phyloP scores from a whole-genome alignment of 2,329 filamentous ascomycete genomes.

The Penicillium sp. region DNA sequence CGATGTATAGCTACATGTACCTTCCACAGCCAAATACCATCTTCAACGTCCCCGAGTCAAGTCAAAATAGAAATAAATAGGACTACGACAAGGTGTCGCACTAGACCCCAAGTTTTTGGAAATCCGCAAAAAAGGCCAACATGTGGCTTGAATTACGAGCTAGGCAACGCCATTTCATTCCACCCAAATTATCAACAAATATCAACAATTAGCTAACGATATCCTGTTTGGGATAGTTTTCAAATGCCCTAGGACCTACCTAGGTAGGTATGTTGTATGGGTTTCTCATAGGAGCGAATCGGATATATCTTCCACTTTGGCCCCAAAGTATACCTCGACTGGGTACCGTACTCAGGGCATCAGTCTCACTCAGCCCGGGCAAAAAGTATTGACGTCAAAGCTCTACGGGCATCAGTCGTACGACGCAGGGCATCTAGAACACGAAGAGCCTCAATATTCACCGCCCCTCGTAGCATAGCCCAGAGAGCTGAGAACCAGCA shows the following conservation, averaged over 20 bases:
- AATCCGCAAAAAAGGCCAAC: neutral
- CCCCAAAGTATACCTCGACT: neutral
- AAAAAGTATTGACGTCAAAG: neutral
- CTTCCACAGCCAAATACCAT: neutral
- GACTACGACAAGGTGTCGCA: neutral
- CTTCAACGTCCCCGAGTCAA: neutral
- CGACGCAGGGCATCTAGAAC: neutral
- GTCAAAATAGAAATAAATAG: neutral
- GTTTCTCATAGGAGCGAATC: neutral
- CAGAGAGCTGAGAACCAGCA: neutral
- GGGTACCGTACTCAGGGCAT: neutral
- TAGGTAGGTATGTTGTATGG: too few species aligned
- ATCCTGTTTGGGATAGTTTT: neutral
- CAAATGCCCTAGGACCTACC: neutral
- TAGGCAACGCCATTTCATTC: constrained; percentile 2
- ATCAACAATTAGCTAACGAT: neutral
- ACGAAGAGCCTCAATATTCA: neutral
- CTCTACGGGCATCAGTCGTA: neutral
- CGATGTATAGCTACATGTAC: neutral
- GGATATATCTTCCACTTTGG: neutral
- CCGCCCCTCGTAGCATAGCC: neutral
- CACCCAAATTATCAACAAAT: neutral
- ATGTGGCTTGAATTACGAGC: constrained; percentile 1
- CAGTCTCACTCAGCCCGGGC: constrained; percentile 1
- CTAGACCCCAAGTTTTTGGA: neutral